phyloP scores from a whole-genome alignment of 352 stramenopile genomes.

The Pythium phragmiticola region DNA sequence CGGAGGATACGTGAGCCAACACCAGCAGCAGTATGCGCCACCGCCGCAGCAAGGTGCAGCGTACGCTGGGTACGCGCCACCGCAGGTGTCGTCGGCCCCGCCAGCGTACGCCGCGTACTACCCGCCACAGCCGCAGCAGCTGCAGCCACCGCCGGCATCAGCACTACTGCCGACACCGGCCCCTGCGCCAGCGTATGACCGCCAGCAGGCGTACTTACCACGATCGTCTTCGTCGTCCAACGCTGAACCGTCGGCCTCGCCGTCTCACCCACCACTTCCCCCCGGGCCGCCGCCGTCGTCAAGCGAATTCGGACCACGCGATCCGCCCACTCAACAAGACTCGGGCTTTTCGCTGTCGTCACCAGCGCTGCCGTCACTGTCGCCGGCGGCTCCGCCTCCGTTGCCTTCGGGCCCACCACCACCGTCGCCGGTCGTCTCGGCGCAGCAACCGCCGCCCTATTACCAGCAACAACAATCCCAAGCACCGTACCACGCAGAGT shows the following conservation, averaged over 20 bases:
- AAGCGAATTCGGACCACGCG: slow-evolving; percentile 7
- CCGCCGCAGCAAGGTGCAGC: slow-evolving; percentile 16
- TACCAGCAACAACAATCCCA: slow-evolving; percentile 19
- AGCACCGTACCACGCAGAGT: slow-evolving; percentile 8
- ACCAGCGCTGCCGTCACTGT: not conserved
- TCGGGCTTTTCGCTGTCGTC: slow-evolving; percentile 10
- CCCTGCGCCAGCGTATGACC: slow-evolving; percentile 5
- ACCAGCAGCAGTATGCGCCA: slow-evolving; percentile 9
- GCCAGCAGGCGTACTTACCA: slow-evolving; percentile 24
- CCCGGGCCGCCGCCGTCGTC: slow-evolving; percentile 17
- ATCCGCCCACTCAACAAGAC: not conserved
- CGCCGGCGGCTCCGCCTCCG: slow-evolving; percentile 5
- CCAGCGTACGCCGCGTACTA: slow-evolving; percentile 17
- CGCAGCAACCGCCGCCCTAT: slow-evolving; percentile 18
- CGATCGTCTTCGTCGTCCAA: slow-evolving; percentile 1
- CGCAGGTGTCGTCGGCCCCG: slow-evolving; percentile 19
- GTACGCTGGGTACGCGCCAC: slow-evolving; percentile 15
- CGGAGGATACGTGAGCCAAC: not conserved
- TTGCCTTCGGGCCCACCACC: slow-evolving; percentile 14
- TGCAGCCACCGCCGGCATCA: not conserved
- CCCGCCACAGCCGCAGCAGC: slow-evolving; percentile 9
- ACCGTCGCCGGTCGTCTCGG: slow-evolving; percentile 10
- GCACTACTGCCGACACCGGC: slow-evolving; percentile 14
- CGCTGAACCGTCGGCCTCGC: slow-evolving; percentile 1
- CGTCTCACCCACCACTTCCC: slow-evolving; percentile 11